These are phyloP conservation scores for Prinsepia uniflora DNA, from an alignment of 306 rosid genomes.

Conservation along the genomic window DNA sequence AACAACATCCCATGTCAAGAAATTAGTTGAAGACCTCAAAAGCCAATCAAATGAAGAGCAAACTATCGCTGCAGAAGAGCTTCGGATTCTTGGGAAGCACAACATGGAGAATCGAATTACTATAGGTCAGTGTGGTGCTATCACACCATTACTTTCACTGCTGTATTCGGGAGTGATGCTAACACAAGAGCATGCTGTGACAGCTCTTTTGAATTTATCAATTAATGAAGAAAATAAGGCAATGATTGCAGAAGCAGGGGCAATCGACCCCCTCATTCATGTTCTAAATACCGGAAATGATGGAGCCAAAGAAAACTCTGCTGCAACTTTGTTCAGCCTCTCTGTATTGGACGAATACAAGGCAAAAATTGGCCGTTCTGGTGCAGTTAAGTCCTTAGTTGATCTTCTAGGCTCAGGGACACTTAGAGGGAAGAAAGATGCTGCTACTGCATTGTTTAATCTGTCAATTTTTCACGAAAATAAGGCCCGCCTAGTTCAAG, in stretches of 20 bases:
- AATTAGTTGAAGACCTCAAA: constrained; percentile 68
- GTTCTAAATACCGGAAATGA: constrained; percentile 75
- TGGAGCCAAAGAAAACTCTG: constrained; percentile 87
- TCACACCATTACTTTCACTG: constrained; percentile 56
- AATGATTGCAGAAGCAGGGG: constrained; percentile 75
- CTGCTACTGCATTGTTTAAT: constrained; percentile 88
- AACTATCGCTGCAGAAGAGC: constrained; percentile 74
- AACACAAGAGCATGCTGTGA: constrained; percentile 92
- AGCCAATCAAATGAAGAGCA: constrained; percentile 56
- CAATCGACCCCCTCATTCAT: constrained; percentile 76
- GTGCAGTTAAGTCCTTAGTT: constrained; percentile 83
- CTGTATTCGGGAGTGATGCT: constrained; percentile 54
- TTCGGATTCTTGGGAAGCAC: constrained; percentile 79
- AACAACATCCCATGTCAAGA: constrained; percentile 50
- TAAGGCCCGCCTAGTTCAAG: constrained; percentile 86
- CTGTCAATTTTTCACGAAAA: constrained; percentile 87
- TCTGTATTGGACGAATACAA: constrained; percentile 74
- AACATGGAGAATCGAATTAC: constrained; percentile 70
- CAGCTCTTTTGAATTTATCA: constrained; percentile 83
- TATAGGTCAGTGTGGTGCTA: constrained; percentile 65
- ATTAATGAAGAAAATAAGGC: constrained; percentile 68
- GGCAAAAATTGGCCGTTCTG: constrained; percentile 81
- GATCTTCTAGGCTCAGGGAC: constrained; percentile 79
- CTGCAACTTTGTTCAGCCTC: constrained; percentile 85
- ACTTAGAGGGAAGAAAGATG: constrained; percentile 91